These are phyloP conservation scores for Coemansia sp. DNA, from an alignment of 192 early-diverging fungal genomes.

Conservation along the genomic window DNA sequence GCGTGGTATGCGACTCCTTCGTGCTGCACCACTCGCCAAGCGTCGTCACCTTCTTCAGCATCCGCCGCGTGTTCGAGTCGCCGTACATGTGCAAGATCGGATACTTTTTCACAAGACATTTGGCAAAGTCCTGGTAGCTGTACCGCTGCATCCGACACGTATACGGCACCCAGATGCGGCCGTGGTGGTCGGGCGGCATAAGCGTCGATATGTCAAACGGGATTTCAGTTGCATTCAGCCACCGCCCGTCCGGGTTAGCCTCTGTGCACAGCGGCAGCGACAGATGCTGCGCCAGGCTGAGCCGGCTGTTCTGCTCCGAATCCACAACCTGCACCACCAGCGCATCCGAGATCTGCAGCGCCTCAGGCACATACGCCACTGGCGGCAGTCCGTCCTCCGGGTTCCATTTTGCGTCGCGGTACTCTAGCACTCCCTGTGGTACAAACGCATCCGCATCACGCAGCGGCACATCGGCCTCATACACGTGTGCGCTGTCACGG, in stretches of 20 bases:
- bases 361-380: conserved; percentile 34
- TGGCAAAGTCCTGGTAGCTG: conserved; percentile 34
- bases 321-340: conserved; percentile 6
- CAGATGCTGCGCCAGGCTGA: conserved; percentile 24
- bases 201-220: conserved; percentile 5
- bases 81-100: conserved; percentile 48
- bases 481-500: conserved; percentile 48
- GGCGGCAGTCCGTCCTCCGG: conserved; percentile 41
- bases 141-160: conserved; percentile 37
- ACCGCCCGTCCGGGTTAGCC: conserved; percentile 38
- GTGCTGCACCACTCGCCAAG: conserved; percentile 48
- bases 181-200: conserved; percentile 20
- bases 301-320: not conserved
- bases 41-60: conserved; percentile 48
- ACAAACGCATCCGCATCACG: conserved; percentile 44
- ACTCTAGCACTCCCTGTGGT: conserved; percentile 45
- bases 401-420: conserved; percentile 53
- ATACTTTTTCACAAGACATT: conserved; percentile 37
- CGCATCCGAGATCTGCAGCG: conserved; percentile 19
- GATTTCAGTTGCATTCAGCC: conserved; percentile 27
- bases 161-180: conserved; percentile 54
- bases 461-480: conserved; percentile 52
- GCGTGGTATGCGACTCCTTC: conserved; percentile 1
- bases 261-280: conserved; percentile 48
- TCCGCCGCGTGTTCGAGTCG: conserved; percentile 57